phyloP scores from a whole-genome alignment of 1,284 basidiomycete species.

The Leccinum subspadiceum region DNA sequence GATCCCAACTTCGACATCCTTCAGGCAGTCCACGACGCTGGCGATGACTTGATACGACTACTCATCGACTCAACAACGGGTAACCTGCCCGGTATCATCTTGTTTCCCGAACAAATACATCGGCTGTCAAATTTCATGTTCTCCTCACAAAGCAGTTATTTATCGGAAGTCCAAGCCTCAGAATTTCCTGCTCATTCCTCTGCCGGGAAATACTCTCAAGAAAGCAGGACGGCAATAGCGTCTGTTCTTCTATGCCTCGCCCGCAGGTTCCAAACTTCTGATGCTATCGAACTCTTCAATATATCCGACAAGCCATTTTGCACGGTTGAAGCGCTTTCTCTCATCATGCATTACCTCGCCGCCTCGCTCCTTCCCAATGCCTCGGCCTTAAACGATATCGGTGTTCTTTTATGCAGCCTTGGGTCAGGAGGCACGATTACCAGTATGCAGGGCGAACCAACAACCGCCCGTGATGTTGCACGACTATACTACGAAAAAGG shows the following conservation, averaged over 20 bases:
- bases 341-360: conserved; percentile 59
- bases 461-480: conserved; percentile 43
- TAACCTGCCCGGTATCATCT: conserved; percentile 43
- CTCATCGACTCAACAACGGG: conserved; percentile 36
- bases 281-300: conserved; percentile 25
- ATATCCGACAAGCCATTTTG: conserved; percentile 38
- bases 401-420: conserved; percentile 54
- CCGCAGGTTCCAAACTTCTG: conserved; percentile 46
- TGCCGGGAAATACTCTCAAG: conserved; percentile 21
- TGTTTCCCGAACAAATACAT: conserved; percentile 44
- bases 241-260: conserved; percentile 56
- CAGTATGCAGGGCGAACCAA: conserved; percentile 13
- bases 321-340: conserved; percentile 44
- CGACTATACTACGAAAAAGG: conserved; percentile 55
- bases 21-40: conserved; percentile 35
- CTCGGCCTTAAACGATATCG: conserved; percentile 60
- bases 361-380: conserved; percentile 52
- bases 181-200: conserved; percentile 23
- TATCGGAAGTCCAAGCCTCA: conserved; percentile 37
- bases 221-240: conserved; percentile 44
- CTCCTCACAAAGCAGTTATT: conserved; percentile 33
- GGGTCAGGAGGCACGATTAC: conserved; percentile 31
- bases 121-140: conserved; percentile 39
- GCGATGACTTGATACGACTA: conserved; percentile 32
- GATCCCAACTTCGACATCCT: conserved; percentile 34